Base-by-base conservation (phyloP, 2,329 filamentous ascomycete genomes). In the Sclerotinia minor region DNA sequence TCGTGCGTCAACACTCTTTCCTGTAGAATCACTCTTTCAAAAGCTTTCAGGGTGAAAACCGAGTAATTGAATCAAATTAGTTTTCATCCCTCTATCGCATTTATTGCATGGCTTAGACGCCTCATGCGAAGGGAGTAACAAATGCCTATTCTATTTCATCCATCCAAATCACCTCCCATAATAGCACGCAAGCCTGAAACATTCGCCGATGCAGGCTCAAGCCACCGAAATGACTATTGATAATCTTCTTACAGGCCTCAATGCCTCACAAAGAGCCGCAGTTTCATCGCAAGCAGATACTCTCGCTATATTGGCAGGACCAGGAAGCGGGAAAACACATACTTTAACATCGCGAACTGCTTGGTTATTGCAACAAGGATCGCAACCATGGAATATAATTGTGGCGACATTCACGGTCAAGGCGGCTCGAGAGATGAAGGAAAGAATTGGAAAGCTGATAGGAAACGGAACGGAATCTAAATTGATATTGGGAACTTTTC, bases 321-420 rank as follows among this genome's bases (percentile, higher is more conserved):
- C 86, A 3, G 88, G 88, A 24, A 89, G 87, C 70, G 94, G 95
- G 26, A 98, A 99, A 80, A 99, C 94, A 19, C 96, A 97, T 79
- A 98, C 95, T 0, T 83, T 99, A 65, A 97, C 94, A 0, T 92
- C 94, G 55, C 90, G 95, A 70, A 92, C 97, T 68, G 94, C 94
- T 73, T 96, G 94, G 83, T 87, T 97, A 41, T 85, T 97, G 65
- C 86, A 89, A 63, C 83, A 90, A 73, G 87, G 89, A 53, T 86
- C 92, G 73, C 85, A 87, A 67, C 94, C 94, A 75, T 88, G 91
- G 80, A 92, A 97, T 80, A 88, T 98, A 74, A 89, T 99, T 69
- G 94, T 97, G 69, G 95, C 94, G 70, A 98, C 94, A 0, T 99
- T 99, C 77, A 99, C 95, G 2, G 93, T 97, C 78, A 98, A 98